Evolutionary conservation across 192 early-diverging fungal genomes (phyloP).

Genomic region (Irineochytrium annulatum): DNA sequence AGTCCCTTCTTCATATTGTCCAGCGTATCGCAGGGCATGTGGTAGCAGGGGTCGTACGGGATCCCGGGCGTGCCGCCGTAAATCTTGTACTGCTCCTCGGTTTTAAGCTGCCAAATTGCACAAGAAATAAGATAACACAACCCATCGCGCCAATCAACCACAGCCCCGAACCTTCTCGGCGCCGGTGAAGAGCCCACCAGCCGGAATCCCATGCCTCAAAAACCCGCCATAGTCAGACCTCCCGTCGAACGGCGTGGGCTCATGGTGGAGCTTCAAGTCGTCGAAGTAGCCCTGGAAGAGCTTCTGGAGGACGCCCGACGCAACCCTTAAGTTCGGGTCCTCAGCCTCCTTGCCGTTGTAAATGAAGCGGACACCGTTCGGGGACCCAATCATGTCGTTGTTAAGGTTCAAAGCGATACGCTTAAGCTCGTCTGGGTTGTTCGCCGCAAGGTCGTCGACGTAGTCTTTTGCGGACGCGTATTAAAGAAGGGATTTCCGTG

Average conservation of each 20-base stretch:
- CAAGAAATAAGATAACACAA: not conserved
- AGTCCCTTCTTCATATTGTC: constrained; percentile 19
- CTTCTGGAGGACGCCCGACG: constrained; percentile 27
- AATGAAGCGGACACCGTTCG: constrained; percentile 27
- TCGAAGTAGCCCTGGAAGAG: constrained; percentile 29
- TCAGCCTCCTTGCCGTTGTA: constrained; percentile 28
- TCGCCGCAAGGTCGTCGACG: constrained; percentile 30
- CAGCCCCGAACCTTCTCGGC: too few species aligned
- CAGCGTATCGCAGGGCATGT: constrained; percentile 33
- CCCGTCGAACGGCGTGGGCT: constrained; percentile 26
- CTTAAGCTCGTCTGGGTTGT: constrained; percentile 19
- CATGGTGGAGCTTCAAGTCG: constrained; percentile 13
- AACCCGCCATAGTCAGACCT: constrained; percentile 30
- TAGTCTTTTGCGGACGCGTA: constrained; percentile 36
- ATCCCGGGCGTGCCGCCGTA: constrained; percentile 39
- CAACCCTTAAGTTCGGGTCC: constrained; percentile 15
- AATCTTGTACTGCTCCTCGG: constrained; percentile 14
- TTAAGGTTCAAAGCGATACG: constrained; percentile 23
- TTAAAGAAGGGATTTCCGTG: not conserved
- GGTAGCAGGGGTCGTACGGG: constrained; percentile 42
- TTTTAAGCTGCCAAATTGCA: constrained; percentile 24
- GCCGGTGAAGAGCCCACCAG: constrained; percentile 30
- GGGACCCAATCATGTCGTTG: constrained; percentile 33
- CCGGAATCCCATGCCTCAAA: constrained; percentile 30
- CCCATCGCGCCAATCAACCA: too few species aligned